Base-by-base conservation (phyloP, 306 rosid species). In the Glycine tomentella region DNA sequence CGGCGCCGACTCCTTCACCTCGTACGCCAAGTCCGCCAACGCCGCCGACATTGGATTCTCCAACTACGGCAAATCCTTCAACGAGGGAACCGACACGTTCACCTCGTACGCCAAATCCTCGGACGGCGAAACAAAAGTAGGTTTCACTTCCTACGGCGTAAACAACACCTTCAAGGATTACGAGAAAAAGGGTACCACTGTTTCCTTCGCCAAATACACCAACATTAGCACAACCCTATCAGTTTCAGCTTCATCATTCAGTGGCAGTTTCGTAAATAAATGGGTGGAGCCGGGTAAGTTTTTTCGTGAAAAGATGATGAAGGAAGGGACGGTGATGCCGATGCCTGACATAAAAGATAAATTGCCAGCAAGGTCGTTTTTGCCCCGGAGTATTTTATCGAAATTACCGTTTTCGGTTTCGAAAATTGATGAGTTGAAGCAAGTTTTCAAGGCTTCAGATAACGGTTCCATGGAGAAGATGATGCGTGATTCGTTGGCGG, bases 211-310 rank as follows among this genome's bases (percentile, higher is more conserved):
- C 1, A 55, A 17, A 7, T 92, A 91, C 88, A 87, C 88, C 55
- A 87, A 90, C 58, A 88, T 82, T 44, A 90, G 93, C 81, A 38
- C 86, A 0, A 57, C 12, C 0, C 34, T 71, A 5, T 75, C 79
- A 42, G 77, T 8, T 4, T 17, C 81, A 46, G 77, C 8, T 3
- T 14, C 80, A 8, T 42, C 12, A 14, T 50, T 25, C 55, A 88
- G 89, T 82, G 94, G 89, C 73, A 88, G 75, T 75, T 78, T 90
- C 79, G 98, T 84, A 16, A 93, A 92, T 76, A 92, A 72, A 17
- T 93, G 97, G 97, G 97, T 93, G 2, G 98, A 96, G 44, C 93
- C 97, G 66, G 99, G 99, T 8, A 96, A 96, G 76, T 96, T 96
- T 85, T 96, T 96, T 50, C 69, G 98, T 1, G 97, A 96, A 65